Conservation (phyloP, 108 stramenopile species). For the Aureococcus anophagefferens region DNA sequence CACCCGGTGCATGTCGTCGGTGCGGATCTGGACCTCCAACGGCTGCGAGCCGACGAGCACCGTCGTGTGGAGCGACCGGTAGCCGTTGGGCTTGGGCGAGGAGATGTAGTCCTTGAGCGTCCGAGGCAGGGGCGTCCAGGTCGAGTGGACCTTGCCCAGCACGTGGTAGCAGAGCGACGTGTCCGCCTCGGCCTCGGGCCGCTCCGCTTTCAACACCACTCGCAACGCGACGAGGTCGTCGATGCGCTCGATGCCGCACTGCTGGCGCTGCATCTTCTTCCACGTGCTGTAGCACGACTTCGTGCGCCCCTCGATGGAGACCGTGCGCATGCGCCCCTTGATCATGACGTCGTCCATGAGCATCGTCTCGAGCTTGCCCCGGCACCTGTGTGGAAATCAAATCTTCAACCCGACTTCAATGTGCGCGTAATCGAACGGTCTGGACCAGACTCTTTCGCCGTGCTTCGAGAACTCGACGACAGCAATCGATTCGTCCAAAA, state of each 20-base stretch:
- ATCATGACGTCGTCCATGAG: conserved; percentile 58
- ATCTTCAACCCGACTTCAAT: too few relatives aligned
- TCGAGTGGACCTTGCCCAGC: conserved; percentile 18
- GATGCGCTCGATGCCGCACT: conserved; percentile 68
- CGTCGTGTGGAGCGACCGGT: conserved; percentile 81
- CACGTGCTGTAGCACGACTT: conserved; percentile 86
- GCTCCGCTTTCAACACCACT: conserved; percentile 59
- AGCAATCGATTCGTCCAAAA: too few relatives aligned
- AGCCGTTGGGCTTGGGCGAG: conserved; percentile 84
- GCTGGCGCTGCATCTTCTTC: conserved; percentile 85
- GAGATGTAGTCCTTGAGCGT: conserved; percentile 84
- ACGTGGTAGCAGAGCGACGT: conserved; percentile 34
- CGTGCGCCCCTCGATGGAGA: conserved; percentile 70
- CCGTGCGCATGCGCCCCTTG: conserved; percentile 28
- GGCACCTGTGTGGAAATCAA: too few relatives aligned
- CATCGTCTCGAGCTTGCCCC: conserved; percentile 30
- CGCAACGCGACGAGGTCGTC: conserved; percentile 82
- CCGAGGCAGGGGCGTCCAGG: conserved; percentile 20
- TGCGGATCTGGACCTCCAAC: conserved; percentile 90
- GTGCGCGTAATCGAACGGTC: too few relatives aligned
- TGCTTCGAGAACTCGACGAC: too few relatives aligned
- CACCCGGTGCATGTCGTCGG: conserved; percentile 77
- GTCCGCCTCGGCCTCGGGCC: conserved; percentile 7
- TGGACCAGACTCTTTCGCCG: too few relatives aligned
- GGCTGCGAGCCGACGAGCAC: conserved; percentile 71